Base-by-base conservation (phyloP, 2,329 filamentous ascomycete species). In the Seiridium cupressi region DNA sequence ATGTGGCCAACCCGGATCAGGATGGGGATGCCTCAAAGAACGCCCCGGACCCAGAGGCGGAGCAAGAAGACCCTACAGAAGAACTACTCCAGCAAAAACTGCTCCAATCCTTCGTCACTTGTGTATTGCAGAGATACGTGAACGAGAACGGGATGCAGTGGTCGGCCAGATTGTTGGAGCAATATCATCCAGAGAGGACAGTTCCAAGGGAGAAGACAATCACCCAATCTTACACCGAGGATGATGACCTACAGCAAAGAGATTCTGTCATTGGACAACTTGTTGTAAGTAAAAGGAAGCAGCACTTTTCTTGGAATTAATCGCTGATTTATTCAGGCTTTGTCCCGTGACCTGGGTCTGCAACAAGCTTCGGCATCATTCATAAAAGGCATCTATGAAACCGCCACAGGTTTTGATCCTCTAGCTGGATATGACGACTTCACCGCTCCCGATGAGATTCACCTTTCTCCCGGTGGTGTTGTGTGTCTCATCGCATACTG, bases 41-140 rank as follows among this genome's bases (percentile, higher is more conserved):
- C 54, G 85, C 84, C 5, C 85, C 85, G 2, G 87, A 88, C 66
- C 86, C 86, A 0, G 86, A 89, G 72, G 84, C 83, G 3, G 78
- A 83, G 76, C 75, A 79, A 70, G 70, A 77, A 44, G 79, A 81
- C 51, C 80, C 81, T 5, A 79, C 81, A 42, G 90, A 93, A 71
- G 77, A 77, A 2, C 82, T 80, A 7, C 77, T 93, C 62, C 85
- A 89, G 68, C 79, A 79, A 42, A 85, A 83, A 60, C 77, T 94
- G 13, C 75, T 94, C 32, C 88, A 92, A 69, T 87, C 88, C 1
- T 93, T 95, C 72, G 81, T 92, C n/a, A 92, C 89, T 0, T 90
- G 91, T 69, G 77, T 93, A 18, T 75, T 93, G 9, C 90, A 93
- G 70, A 84, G 89, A 51, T 94, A 92, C 65, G 82, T 91, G 62